Base-by-base conservation (phyloP, 495 filamentous ascomycete species). In the Penicillium desertorum region DNA sequence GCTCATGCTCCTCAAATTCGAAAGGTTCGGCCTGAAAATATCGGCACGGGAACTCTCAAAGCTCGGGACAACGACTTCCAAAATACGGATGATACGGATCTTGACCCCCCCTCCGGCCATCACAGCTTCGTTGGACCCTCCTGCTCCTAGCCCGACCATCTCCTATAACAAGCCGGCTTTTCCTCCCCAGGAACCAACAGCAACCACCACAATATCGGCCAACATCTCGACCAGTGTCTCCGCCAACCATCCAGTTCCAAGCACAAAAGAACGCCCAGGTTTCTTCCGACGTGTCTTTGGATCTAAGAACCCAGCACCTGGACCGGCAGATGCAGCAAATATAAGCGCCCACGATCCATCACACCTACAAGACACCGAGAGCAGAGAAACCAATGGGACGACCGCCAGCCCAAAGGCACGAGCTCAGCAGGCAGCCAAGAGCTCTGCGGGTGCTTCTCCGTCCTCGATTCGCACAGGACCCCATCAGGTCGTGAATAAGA, bases 271-370 rank as follows among this genome's bases (percentile, higher is more conserved):
- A 54, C 84, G 86, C 23, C 90, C 81, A 14, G 91, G 94, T 23
- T 98, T 98, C 73, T 97, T 97, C 77, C 84, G 89, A 55, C 85
- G 93, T 59, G 88, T 98, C 12, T 96, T 98, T 71, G 89, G 86
- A 29, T 57, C 54, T 11, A 87, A 79, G 64, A 76, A 57, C 17
- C 46, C 69, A 7, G 56, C 70, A 19, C 51, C 68, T 16, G 55
- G 25, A 23, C 57, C 63, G 9, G 58, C 62, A 36, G 70, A 74
- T 5, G 54, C 50, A 36, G 57, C 59, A 30, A 46, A 9, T 5
- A 49, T 63, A 9, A 62, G 68, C 25, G 42, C 19, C 11, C 59
- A 54, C 32, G 67, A 70, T n/a, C 17, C 57, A 17, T 52, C 70
- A 22, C 62, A 64, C 23, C n/a, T 60, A n/a, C 68, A 60, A 32